A percentile compares a stretch with the other conserved stretches of the same genome.
Evolutionary conservation across 2,329 filamentous ascomycete genomes (phyloP).

Genomic region (Orbilia oligospora): DNA sequence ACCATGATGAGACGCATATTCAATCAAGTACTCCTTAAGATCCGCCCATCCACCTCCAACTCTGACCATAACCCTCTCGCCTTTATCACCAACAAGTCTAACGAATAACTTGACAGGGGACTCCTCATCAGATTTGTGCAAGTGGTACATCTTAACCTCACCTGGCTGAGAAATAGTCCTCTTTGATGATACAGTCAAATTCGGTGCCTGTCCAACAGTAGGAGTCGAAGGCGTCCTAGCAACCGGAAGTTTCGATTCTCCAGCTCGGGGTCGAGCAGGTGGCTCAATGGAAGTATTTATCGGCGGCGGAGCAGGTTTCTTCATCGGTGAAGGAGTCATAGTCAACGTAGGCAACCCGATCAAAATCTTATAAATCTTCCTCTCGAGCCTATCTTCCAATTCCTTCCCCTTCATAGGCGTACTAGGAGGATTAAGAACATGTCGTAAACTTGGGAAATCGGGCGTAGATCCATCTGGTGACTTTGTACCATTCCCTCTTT

Average conservation of each 20-base stretch:
- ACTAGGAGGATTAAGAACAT: constrained; percentile 43
- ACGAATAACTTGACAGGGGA: constrained; percentile 95
- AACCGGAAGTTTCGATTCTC: constrained; percentile 67
- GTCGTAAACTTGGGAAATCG: constrained; percentile 43
- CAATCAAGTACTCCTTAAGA: constrained; percentile 91
- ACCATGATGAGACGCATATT: constrained; percentile 92
- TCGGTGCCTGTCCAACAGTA: constrained; percentile 68
- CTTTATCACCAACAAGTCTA: constrained; percentile 87
- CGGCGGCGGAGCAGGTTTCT: constrained; percentile 45
- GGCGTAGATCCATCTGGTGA: constrained; percentile 45
- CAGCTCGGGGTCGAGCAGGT: constrained; percentile 63
- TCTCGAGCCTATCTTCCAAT: constrained; percentile 61
- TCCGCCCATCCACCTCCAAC: constrained; percentile 99
- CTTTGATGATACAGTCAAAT: constrained; percentile 68
- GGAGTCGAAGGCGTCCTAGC: constrained; percentile 64
- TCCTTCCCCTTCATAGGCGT: constrained; percentile 59
- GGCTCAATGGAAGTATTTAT: constrained; percentile 45
- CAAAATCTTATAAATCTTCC: constrained; percentile 63
- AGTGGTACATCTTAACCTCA: constrained; percentile 92
- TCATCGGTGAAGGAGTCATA: constrained; percentile 58
- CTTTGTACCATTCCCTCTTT: constrained; percentile 20
- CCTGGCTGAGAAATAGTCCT: constrained; percentile 65
- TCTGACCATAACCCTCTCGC: constrained; percentile 96
- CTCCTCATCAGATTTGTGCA: constrained; percentile 85
- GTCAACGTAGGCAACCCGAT: constrained; percentile 62